Conservation (phyloP, 495 filamentous ascomycete species). For the Aspergillus sclerotioniger region DNA sequence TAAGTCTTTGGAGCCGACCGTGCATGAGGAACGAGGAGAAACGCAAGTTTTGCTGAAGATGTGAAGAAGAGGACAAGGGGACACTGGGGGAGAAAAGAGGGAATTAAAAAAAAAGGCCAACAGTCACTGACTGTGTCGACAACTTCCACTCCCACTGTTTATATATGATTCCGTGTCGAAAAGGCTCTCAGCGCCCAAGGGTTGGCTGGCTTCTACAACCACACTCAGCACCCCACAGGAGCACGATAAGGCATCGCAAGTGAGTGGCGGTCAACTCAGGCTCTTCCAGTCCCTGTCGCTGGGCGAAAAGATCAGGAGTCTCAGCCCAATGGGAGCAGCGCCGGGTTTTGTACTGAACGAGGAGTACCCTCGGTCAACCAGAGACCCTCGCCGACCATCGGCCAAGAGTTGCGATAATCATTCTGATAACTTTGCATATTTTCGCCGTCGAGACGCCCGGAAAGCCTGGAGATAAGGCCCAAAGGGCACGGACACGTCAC, state of each 20-base stretch:
- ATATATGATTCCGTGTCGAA: background rate
- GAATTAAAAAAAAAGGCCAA: background rate
- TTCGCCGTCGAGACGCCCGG: slow-evolving; percentile 8
- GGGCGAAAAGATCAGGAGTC: background rate
- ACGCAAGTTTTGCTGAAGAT: too few relatives aligned
- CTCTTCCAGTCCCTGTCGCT: background rate
- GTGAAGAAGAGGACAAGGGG: too few relatives aligned
- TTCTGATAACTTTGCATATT: slow-evolving; percentile 16
- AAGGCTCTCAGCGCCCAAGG: background rate
- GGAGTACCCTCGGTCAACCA: background rate
- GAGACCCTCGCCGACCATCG: slow-evolving; percentile 14
- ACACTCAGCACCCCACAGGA: slow-evolving; percentile 4
- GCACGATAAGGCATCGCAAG: slow-evolving; percentile 7
- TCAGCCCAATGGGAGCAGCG: slow-evolving; percentile 10
- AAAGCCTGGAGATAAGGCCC: slow-evolving; percentile 12
- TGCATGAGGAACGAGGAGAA: too few relatives aligned
- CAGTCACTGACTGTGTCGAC: background rate
- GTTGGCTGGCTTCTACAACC: background rate
- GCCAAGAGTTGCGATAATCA: slow-evolving; percentile 13
- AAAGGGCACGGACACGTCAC: slow-evolving; percentile 1
- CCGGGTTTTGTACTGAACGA: slow-evolving; percentile 16
- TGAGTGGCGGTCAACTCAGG: slow-evolving; percentile 7
- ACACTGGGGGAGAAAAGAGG: background rate
- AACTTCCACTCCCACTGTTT: background rate
- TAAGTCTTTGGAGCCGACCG: too few relatives aligned